Conservation (phyloP, 2,329 filamentous ascomycete species). For the Magnaporthiopsis rhizophila region DNA sequence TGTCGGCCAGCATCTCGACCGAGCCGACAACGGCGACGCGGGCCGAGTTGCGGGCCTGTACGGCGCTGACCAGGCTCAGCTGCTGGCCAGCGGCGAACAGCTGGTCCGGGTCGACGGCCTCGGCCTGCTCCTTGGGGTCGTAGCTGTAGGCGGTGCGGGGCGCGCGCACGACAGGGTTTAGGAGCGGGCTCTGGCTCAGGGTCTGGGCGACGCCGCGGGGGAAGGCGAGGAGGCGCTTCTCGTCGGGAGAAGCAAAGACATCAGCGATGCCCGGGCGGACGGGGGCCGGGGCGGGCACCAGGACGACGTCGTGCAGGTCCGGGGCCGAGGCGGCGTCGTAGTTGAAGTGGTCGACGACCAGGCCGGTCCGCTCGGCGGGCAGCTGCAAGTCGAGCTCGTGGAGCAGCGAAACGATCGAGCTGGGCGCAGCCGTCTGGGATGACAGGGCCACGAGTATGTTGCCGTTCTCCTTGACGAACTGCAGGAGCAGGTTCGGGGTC, state of each 20-base stretch:
- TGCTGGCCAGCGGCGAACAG: slow-evolving; percentile 78
- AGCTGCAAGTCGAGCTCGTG: slow-evolving; percentile 83
- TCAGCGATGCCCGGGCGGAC: slow-evolving; percentile 63
- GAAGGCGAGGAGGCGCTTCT: slow-evolving; percentile 60
- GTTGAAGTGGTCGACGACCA: slow-evolving; percentile 93
- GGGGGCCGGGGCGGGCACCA: slow-evolving; percentile 61
- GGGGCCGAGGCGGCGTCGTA: slow-evolving; percentile 70
- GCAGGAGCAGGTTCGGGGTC: slow-evolving; percentile 75
- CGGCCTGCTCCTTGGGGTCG: slow-evolving; percentile 79
- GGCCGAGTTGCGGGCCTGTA: slow-evolving; percentile 91
- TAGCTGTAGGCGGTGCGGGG: slow-evolving; percentile 85
- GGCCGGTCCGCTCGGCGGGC: slow-evolving; percentile 74
- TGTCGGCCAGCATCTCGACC: slow-evolving; percentile 77
- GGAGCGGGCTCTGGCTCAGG: slow-evolving; percentile 68
- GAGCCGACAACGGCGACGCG: slow-evolving; percentile 80
- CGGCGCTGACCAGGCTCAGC: slow-evolving; percentile 71
- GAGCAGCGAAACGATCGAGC: slow-evolving; percentile 68
- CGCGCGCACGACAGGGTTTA: slow-evolving; percentile 76
- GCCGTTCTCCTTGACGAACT: slow-evolving; percentile 84
- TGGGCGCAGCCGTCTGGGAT: slow-evolving; percentile 59
- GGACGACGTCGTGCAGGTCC: slow-evolving; percentile 82
- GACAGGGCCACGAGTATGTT: slow-evolving; percentile 86
- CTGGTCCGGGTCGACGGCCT: slow-evolving; percentile 68
- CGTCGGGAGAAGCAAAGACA: slow-evolving; percentile 62
- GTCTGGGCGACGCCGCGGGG: slow-evolving; percentile 74